Evolutionary conservation across 2,329 filamentous ascomycete genomes (phyloP).

Genomic region (Botrytis fragariae): DNA sequence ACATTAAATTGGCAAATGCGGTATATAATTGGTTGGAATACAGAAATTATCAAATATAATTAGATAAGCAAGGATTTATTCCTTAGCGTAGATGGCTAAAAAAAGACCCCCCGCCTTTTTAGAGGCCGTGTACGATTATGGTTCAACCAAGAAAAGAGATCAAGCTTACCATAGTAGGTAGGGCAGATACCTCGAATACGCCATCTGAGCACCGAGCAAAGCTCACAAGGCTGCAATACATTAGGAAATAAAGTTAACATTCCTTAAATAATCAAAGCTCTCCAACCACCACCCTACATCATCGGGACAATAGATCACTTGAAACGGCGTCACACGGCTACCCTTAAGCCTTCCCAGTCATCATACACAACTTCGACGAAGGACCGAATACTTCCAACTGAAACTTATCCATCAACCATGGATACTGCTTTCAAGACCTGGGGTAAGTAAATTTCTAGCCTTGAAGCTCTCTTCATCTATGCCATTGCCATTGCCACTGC

Average conservation of each 20-base stretch:
- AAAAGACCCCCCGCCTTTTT: constrained; percentile 4
- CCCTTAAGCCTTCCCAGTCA: no score
- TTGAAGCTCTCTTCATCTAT: constrained; percentile 21
- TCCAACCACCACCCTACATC: not conserved
- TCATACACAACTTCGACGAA: not conserved
- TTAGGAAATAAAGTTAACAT: not conserved
- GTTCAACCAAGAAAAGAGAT: not conserved
- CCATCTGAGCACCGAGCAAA: not conserved
- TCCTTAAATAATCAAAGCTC: constrained; percentile 1
- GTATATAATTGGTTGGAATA: not conserved
- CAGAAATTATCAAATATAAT: not conserved
- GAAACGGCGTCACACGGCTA: not conserved
- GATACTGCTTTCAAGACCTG: constrained; percentile 58
- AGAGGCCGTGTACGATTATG: constrained; percentile 6
- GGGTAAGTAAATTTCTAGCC: constrained; percentile 47
- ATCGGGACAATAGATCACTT: not conserved
- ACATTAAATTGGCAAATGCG: not conserved
- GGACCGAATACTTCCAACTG: not conserved
- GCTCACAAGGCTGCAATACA: constrained; percentile 21
- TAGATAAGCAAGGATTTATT: not conserved
- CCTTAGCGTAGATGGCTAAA: not conserved
- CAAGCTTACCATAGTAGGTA: not conserved
- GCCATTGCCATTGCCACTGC: constrained; percentile 10
- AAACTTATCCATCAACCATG: constrained; percentile 41
- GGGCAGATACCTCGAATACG: not conserved